phyloP scores from a whole-genome alignment of 83 land plant species.

The Thuja plicata region DNA sequence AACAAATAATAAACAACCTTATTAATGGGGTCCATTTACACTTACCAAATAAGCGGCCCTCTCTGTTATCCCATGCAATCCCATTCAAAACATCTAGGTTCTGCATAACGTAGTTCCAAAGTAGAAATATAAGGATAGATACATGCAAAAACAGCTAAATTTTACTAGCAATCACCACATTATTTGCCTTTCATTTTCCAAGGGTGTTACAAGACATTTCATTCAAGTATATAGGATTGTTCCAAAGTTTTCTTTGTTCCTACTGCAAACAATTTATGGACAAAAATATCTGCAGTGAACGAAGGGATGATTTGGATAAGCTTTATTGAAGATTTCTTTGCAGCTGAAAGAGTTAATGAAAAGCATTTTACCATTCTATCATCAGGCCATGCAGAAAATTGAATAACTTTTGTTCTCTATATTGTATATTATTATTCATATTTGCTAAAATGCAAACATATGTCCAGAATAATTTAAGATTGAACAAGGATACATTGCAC shows the following conservation, averaged over 20 bases:
- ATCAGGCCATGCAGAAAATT: neutral
- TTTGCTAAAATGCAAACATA: neutral
- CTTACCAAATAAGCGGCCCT: conserved; percentile 69
- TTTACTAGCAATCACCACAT: neutral
- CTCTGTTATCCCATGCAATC: conserved; percentile 76
- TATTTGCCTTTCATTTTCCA: neutral
- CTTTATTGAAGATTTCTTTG: neutral
- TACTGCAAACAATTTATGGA: neutral
- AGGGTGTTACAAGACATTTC: neutral
- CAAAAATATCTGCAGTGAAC: neutral
- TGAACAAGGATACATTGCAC: neutral
- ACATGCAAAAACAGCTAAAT: neutral
- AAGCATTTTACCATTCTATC: neutral
- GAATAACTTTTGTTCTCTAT: neutral
- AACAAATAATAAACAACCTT: neutral
- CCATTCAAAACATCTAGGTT: conserved; percentile 80
- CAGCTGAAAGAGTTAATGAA: neutral
- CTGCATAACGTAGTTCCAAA: conserved; percentile 24
- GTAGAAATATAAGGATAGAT: neutral
- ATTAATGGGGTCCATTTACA: neutral
- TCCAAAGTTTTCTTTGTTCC: neutral
- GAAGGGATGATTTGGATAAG: neutral
- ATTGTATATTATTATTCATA: no score
- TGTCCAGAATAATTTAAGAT: neutral
- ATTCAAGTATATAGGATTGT: neutral